A percentile compares a stretch with the other conserved stretches of the same genome.
These are phyloP conservation scores for Fusarium pseudograminearum DNA, from an alignment of 2,329 filamentous ascomycete genomes.

Conservation along the genomic window DNA sequence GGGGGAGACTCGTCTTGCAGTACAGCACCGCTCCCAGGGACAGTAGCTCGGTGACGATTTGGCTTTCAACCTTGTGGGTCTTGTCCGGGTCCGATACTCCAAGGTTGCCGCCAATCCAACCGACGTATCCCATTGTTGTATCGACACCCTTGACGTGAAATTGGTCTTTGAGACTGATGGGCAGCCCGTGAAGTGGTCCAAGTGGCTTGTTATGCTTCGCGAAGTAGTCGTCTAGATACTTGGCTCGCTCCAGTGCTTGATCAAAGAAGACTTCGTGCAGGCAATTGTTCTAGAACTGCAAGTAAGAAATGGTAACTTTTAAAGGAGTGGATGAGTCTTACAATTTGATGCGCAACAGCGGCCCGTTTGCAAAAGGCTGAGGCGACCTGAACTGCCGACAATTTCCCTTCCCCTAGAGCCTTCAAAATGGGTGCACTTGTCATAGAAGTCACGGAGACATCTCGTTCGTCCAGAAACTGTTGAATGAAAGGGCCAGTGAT, in stretches of 20 bases:
- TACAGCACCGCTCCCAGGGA: constrained; percentile 44
- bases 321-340: constrained; percentile 35
- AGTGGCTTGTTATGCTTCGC: constrained; percentile 8
- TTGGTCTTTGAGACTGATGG: constrained; percentile 63
- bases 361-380: constrained; percentile 64
- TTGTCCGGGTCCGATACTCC: constrained; percentile 2
- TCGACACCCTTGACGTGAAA: constrained; percentile 69
- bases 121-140: constrained; percentile 57
- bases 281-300: constrained; percentile 15
- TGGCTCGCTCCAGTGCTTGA: constrained; percentile 29
- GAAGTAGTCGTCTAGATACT: constrained; percentile 27
- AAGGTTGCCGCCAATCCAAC: constrained; percentile 42
- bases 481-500: constrained; percentile 40
- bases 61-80: constrained; percentile 29
- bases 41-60: constrained; percentile 34
- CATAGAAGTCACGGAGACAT: constrained; percentile 15
- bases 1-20: constrained; percentile 44
- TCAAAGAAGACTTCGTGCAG: constrained; percentile 40
- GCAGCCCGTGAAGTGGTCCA: constrained; percentile 43
- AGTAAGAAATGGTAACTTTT: not conserved
- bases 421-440: constrained; percentile 18
- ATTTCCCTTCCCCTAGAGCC: not conserved
- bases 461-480: constrained; percentile 20
- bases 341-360: constrained; percentile 66
- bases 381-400: constrained; percentile 57